Conservation (phyloP, 2,329 filamentous ascomycete species). For the Xylaria sp. region DNA sequence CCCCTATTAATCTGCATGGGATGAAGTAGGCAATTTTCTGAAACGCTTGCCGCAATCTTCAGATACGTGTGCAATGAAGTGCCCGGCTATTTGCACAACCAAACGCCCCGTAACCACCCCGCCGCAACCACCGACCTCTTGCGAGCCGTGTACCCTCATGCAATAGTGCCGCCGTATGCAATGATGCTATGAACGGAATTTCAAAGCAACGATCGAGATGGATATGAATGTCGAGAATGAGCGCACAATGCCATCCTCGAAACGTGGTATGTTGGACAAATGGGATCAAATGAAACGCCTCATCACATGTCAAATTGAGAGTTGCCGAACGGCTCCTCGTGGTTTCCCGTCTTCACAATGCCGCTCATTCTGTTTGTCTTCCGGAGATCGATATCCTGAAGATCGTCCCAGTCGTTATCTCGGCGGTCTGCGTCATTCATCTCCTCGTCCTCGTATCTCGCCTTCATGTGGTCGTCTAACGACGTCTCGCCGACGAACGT, state of each 20-base stretch:
- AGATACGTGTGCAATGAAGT: slow-evolving; percentile 38
- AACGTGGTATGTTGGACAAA: slow-evolving; percentile 9
- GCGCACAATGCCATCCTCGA: slow-evolving; percentile 10
- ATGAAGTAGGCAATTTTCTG: slow-evolving; percentile 27
- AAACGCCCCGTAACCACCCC: slow-evolving; percentile 34
- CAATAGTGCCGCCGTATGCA: slow-evolving; percentile 43
- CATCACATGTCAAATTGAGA: slow-evolving; percentile 64
- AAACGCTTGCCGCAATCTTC: slow-evolving; percentile 24
- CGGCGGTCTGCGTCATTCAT: slow-evolving; percentile 58
- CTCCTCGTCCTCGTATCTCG: slow-evolving; percentile 56
- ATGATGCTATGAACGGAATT: slow-evolving; percentile 41
- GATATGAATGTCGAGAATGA: slow-evolving; percentile 23
- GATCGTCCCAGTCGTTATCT: slow-evolving; percentile 62
- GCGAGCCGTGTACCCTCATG: slow-evolving; percentile 33
- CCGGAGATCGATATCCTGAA: slow-evolving; percentile 56
- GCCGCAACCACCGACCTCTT: slow-evolving; percentile 27
- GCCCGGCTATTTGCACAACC: slow-evolving; percentile 36
- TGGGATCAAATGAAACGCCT: slow-evolving; percentile 17
- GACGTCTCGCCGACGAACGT: slow-evolving; percentile 98
- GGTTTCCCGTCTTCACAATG: slow-evolving; percentile 57
- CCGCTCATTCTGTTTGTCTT: slow-evolving; percentile 66
- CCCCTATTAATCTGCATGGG: slow-evolving; percentile 11
- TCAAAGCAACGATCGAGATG: slow-evolving; percentile 27
- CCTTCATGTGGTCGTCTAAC: slow-evolving; percentile 80
- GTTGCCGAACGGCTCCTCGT: slow-evolving; percentile 63